Evolutionary conservation across 257 asterid genomes (phyloP), one percentile per base, ranked within the genome.

Genomic region (Osmanthus fragrans): DNA sequence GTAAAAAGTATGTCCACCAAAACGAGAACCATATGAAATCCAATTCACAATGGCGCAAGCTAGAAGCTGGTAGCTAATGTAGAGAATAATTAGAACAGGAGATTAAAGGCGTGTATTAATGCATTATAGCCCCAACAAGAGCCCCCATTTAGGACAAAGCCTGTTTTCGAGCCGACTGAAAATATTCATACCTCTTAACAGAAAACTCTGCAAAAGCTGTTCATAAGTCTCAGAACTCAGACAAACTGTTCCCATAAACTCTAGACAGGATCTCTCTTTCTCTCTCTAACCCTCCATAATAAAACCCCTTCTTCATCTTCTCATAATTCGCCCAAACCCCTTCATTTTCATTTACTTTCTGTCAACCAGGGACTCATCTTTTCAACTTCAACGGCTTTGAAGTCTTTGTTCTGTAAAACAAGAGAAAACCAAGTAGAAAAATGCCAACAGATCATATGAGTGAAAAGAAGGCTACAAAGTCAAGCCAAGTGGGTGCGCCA

Each of bases 191-290:
- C 73, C 74, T 77, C 73, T 63, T 70, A 19, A 69, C 79, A 73
- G 67, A 70, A 78, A 79, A 66, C 76, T 85, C 95, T 88, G 92
- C 70, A 87, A 86, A 92, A 92, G 94, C 97, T 89, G 97, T 80
- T 72, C 77, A 6, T 76, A 82, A 72, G 74, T 86, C 82, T 81
- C 88, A 67, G 70, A 73, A 80, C 79, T 40, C 90, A 82, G 85
- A 80, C 87, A 79, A 83, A 63, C 79, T 84, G 85, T 84, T 84
- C 65, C 87, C 70, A 74, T 45, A 68, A 87, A 56, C 76, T 36
- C 74, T 75, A 72, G 71, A 77, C 84, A 77, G 77, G 79, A 77
- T 84, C 90, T 78, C 86, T 83, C 76, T 81, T 78, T 73, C 85
- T 74, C 85, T 64, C 76, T 75, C 36, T 30, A 66, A 32, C 34